Evolutionary conservation across 1,284 basidiomycete species (phyloP), one percentile per base, ranked within the genome.

Genomic region (Boletellus deceptivus): DNA sequence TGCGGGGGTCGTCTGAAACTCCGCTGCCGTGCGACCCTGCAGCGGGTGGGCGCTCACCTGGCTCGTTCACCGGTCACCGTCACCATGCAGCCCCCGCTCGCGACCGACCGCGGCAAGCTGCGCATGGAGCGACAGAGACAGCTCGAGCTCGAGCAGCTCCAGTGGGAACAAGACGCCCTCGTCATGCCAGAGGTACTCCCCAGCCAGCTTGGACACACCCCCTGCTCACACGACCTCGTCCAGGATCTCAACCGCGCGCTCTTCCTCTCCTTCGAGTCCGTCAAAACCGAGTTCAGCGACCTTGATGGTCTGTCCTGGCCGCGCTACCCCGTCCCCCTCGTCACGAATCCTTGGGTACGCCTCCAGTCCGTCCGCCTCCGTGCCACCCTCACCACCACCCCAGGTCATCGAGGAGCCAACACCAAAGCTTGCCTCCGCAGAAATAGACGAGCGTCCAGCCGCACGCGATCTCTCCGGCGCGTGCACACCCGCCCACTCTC

Each of bases 271-370:
- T 77, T 78, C 46, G 60, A 57, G 31, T 66, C 67, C 2, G 77
- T 78, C 39, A 77, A 77, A 51, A 70, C 71, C 7, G 77, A 79
- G 44, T 78, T 78, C 55, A 67, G 65, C 49, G 76, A 78, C 57
- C 67, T 78, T 11, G 77, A 78, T 47, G 77, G 77, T 3, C 51
- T 76, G n/a, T 67, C 68, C 20, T 76, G 76, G 76, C 59, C 71
- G 14, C 64, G 63, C 31, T 58, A 55, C 40, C 55, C 56, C 4
- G 55, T 57, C 11, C 64, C 63, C 0, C 53, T 59, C 40, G 59
- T 57, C 9, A 54, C 52, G 25, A 57, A 61, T 37, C 55, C 63
- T 6, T 63, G 62, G 60, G 67, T 67, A 49, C 2, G 66, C 60
- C 18, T 39, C 27, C 8, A 14, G 14, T 6, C 18, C 7, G 24